Percentiles rank a stretch among this genome's conserved stretches.
Evolutionary conservation across 805 yeast genomes (phyloP).

Genomic region (Candida pini): DNA sequence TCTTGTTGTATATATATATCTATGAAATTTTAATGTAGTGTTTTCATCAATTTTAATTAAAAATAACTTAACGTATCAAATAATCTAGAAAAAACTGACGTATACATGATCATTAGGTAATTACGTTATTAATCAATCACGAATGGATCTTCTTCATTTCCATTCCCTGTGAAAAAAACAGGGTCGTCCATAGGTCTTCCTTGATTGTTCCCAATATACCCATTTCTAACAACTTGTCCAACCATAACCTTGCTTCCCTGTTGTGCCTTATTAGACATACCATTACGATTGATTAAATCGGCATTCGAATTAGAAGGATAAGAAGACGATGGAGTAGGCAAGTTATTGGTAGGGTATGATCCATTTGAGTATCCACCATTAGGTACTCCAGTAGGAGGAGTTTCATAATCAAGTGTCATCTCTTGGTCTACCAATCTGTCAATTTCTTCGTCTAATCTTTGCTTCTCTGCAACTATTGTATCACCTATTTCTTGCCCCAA

Average conservation of each 20-base stretch:
- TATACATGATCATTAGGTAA: too few species aligned
- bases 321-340: not conserved
- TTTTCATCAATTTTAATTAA: too few species aligned
- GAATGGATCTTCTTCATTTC: constrained; percentile 28
- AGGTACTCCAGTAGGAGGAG: too few species aligned
- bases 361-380: too few species aligned
- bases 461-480: constrained; percentile 10
- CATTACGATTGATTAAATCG: not conserved
- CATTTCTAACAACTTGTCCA: not conserved
- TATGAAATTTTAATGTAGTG: too few species aligned
- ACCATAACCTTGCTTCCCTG: not conserved
- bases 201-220: not conserved
- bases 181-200: constrained; percentile 10
- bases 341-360: too few species aligned
- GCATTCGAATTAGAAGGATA: not conserved
- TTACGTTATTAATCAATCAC: constrained; percentile 19
- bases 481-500: constrained; percentile 11
- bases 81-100: too few species aligned
- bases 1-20: too few species aligned
- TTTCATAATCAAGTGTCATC: too few species aligned
- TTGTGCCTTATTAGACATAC: not conserved
- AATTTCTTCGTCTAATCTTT: constrained; percentile 8
- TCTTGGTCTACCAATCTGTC: constrained; percentile 9
- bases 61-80: too few species aligned
- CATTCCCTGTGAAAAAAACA: constrained; percentile 27